These are phyloP conservation scores for Lonicera japonica DNA, from an alignment of 129 eudicot species.

Conservation along the genomic window DNA sequence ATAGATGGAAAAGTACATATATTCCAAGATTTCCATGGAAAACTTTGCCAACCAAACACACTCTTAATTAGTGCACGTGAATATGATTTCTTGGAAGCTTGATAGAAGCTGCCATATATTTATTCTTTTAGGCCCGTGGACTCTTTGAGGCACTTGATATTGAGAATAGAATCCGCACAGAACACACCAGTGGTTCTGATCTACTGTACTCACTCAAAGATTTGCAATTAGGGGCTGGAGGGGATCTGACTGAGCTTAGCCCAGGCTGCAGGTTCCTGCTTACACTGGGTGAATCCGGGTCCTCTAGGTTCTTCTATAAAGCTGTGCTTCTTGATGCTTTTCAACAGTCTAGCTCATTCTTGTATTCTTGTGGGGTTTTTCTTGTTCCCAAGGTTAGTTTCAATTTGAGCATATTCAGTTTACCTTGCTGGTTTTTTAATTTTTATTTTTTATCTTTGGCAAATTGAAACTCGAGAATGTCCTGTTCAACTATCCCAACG, in stretches of 20 bases:
- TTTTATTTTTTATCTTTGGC: too few species aligned
- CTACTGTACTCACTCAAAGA: constrained; percentile 64
- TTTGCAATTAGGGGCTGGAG: constrained; percentile 69
- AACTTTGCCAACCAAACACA: too few species aligned
- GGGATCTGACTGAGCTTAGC: constrained; percentile 53
- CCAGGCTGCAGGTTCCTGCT: constrained; percentile 70
- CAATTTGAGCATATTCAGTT: neutral
- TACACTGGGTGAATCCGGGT: constrained; percentile 65
- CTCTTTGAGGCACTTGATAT: constrained; percentile 60
- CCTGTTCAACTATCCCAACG: too few species aligned
- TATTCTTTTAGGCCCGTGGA: constrained; percentile 55
- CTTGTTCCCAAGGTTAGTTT: constrained; percentile 75
- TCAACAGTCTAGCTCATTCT: constrained; percentile 41
- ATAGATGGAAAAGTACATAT: too few species aligned
- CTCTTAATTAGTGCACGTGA: too few species aligned
- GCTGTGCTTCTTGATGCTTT: constrained; percentile 87
- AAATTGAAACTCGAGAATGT: too few species aligned
- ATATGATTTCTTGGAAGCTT: neutral
- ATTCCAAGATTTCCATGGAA: too few species aligned
- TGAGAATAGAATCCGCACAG: constrained; percentile 53
- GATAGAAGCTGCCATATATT: too few species aligned
- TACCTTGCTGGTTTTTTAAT: neutral
- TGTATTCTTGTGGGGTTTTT: constrained; percentile 70
- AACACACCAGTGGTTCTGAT: constrained; percentile 45
- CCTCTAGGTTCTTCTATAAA: constrained; percentile 55